phyloP scores from a whole-genome alignment of 2,329 filamentous ascomycete genomes.

The Aspergillus clavatus region DNA sequence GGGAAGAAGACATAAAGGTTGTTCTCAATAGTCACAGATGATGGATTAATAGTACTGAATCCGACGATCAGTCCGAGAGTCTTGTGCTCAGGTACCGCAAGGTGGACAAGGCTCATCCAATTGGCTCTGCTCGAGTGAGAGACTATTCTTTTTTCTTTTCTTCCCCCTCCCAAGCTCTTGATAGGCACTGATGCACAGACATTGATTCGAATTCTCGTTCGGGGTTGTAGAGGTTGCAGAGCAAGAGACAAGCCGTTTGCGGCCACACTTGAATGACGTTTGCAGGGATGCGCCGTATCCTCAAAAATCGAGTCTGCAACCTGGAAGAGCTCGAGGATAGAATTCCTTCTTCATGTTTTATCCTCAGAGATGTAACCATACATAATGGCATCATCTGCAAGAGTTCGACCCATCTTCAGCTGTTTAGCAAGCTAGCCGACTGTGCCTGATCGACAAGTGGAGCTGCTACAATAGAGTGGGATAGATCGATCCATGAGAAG shows the following conservation, averaged over 20 bases:
- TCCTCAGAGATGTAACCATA: not conserved
- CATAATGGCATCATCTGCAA: not conserved
- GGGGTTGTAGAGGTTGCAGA: no score
- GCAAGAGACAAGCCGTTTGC: slow-evolving; percentile 3
- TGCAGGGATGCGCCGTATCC: slow-evolving; percentile 4
- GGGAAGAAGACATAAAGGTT: not conserved
- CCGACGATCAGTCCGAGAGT: not conserved
- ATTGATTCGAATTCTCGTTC: not conserved
- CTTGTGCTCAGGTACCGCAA: not conserved
- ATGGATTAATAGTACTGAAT: not conserved
- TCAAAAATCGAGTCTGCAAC: not conserved
- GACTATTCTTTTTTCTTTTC: not conserved
- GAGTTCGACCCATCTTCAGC: not conserved
- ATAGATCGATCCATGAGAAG: not conserved
- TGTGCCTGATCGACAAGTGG: not conserved
- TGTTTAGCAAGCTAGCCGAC: not conserved
- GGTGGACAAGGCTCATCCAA: not conserved
- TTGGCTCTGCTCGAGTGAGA: not conserved
- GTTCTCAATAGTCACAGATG: not conserved
- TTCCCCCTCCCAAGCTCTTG: not conserved
- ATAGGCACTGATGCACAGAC: no score
- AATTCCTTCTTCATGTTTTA: not conserved
- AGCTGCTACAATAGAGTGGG: not conserved
- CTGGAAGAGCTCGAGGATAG: not conserved
- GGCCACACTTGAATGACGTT: slow-evolving; percentile 9